Percentiles rank a stretch among this genome's conserved stretches.
phyloP scores from a whole-genome alignment of 768 basidiomycete genomes.

The Gloeopeniophorella convolvens region DNA sequence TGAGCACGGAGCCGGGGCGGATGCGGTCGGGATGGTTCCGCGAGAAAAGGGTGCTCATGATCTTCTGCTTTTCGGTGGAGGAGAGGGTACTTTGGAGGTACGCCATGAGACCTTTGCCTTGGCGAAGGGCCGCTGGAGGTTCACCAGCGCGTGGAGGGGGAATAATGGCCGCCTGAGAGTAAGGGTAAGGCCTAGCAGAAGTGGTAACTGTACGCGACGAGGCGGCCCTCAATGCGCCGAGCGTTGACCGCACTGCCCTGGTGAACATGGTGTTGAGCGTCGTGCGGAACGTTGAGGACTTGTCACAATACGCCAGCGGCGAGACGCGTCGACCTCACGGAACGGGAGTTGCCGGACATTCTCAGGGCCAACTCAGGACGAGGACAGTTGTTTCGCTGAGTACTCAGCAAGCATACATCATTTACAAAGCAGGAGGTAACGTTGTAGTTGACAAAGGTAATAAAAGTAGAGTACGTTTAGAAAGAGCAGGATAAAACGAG shows the following conservation, averaged over 20 bases:
- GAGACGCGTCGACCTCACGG: too few species aligned
- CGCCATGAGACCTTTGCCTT: constrained; percentile 76
- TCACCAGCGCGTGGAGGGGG: constrained; percentile 39
- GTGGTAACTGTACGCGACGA: constrained; percentile 5
- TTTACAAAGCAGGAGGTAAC: too few species aligned
- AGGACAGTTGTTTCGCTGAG: too few species aligned
- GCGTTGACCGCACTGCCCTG: neutral
- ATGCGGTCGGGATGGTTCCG: constrained; percentile 61
- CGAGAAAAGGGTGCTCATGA: constrained; percentile 67
- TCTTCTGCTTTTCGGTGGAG: constrained; percentile 59
- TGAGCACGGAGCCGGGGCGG: constrained; percentile 80
- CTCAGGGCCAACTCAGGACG: too few species aligned
- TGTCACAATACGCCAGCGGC: too few species aligned
- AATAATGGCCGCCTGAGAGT: constrained; percentile 61
- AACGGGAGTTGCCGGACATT: constrained; percentile 8
- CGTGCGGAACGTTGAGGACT: neutral
- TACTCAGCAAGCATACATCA: too few species aligned
- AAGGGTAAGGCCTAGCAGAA: constrained; percentile 44
- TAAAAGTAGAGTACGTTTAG: constrained; percentile 6
- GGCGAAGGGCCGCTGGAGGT: constrained; percentile 41
- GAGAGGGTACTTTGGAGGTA: constrained; percentile 61
- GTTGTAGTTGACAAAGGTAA: too few species aligned
- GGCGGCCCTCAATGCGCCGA: neutral
- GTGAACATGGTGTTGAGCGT: constrained; percentile 8
- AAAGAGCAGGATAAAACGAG: neutral